Evolutionary conservation across 2,329 filamentous ascomycete species (phyloP), one percentile per base, ranked within the genome.

Genomic region (Emericellopsis atlantica): DNA sequence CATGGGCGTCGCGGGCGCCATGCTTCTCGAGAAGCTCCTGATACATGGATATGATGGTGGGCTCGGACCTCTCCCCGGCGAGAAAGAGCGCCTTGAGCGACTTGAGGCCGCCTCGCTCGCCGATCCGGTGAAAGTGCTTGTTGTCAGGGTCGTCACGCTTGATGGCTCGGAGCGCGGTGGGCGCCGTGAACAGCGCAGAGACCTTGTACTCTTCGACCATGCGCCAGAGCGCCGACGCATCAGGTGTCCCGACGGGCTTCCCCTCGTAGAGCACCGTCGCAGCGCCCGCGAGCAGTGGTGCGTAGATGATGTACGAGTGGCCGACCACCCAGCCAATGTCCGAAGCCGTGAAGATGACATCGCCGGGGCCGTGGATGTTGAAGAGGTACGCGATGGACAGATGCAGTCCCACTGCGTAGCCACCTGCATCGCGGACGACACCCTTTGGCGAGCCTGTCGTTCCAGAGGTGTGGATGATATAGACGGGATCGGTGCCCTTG

Each of bases 211-310:
- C 84, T 48, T 88, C 81, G 4, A 93, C 61, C 15, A 95, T 76
- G 3, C 88, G 72, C 89, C 89, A 96, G 56, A 95, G 92, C 0
- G 83, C 82, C 6, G 85, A 82, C 1, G 87, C 84, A 51, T 95
- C 80, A 0, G 89, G 89, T 0, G 88, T 95, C 5, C 88, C 88
- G 11, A 95, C 70, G 0, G 89, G 89, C 49, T 95, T 95, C n/a
- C 89, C 90, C 62, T 95, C 89, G 57, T 88, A 95, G 0, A 95
- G 67, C 1, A 95, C 76, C 0, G 87, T 94, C 1, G 88, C 81
- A 2, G 89, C 88, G 5, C 89, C 89, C 1, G 82, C 77, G 2
- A 95, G 73, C 6, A 96, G 73, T 11, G 89, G 89, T 4, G 78
- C 89, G 54, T 95, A 95, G 11, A 95, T 67, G 46, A 95, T 95